A percentile compares a stretch with the other conserved stretches of the same genome.
Evolutionary conservation across 306 rosid species (phyloP).

Genomic region (Gynostemma pentaphyllum): DNA sequence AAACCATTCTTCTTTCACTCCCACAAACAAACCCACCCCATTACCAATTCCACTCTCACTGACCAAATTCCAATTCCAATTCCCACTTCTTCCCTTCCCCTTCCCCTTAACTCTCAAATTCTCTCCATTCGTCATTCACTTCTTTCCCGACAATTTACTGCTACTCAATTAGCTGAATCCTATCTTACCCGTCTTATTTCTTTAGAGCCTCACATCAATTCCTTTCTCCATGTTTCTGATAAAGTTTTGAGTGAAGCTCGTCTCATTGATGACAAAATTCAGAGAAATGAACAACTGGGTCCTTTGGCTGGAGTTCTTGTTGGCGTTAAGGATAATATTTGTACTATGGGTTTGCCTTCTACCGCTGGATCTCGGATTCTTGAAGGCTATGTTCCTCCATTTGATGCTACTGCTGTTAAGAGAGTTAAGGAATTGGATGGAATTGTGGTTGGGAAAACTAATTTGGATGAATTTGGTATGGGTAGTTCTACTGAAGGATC

Average conservation of each 20-base stretch:
- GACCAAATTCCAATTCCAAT: conserved; percentile 25
- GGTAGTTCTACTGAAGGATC: conserved; percentile 94
- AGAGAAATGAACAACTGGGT: conserved; percentile 50
- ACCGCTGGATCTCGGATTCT: conserved; percentile 76
- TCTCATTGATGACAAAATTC: conserved; percentile 35
- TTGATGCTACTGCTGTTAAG: conserved; percentile 79
- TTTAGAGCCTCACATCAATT: conserved; percentile 59
- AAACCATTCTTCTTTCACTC: conserved; percentile 19
- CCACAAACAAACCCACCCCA: conserved; percentile 18
- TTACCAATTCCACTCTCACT: conserved; percentile 30
- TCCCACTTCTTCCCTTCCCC: conserved; percentile 8
- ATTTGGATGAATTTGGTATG: conserved; percentile 97
- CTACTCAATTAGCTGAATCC: conserved; percentile 47
- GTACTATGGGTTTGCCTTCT: conserved; percentile 84
- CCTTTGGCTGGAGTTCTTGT: conserved; percentile 82
- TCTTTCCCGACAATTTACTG: conserved; percentile 54
- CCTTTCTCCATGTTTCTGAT: conserved; percentile 75
- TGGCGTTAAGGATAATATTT: conserved; percentile 83
- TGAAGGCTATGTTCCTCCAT: conserved; percentile 67
- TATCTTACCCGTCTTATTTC: conserved; percentile 55
- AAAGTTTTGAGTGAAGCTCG: conserved; percentile 37
- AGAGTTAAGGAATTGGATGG: conserved; percentile 65
- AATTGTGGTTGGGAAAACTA: conserved; percentile 84
- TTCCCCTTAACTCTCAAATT: conserved; percentile 53
- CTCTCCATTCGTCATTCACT: conserved; percentile 68